Evolutionary conservation across 768 basidiomycete species (phyloP).

Genomic region (Tulasnella sp.): DNA sequence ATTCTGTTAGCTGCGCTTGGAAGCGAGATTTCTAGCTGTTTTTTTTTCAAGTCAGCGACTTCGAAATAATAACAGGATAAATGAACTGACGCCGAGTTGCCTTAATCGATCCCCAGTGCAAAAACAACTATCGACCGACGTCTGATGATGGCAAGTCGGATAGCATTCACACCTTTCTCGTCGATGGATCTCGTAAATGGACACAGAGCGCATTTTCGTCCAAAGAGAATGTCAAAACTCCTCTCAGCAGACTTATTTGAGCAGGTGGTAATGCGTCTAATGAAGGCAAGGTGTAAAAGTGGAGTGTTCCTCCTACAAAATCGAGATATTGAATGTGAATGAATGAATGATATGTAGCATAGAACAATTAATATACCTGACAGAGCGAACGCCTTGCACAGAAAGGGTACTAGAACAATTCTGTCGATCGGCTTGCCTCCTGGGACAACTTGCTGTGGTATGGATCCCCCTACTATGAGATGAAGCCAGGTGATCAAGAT

Average conservation of each 20-base stretch:
- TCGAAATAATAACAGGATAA: too few relatives aligned
- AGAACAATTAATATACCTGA: constrained; percentile 42
- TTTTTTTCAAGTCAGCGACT: too few relatives aligned
- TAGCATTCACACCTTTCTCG: constrained; percentile 34
- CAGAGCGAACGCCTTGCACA: constrained; percentile 59
- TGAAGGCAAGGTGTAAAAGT: constrained; percentile 69
- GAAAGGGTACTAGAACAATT: constrained; percentile 63
- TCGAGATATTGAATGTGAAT: too few relatives aligned
- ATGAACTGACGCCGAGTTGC: too few relatives aligned
- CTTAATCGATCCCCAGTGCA: constrained; percentile 49
- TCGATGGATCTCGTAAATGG: constrained; percentile 23
- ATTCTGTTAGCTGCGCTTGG: too few relatives aligned
- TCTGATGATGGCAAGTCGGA: constrained; percentile 66
- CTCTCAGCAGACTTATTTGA: constrained; percentile 61
- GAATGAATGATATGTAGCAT: not conserved
- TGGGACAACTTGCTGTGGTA: constrained; percentile 61
- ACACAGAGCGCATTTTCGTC: constrained; percentile 40
- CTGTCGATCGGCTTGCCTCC: constrained; percentile 62
- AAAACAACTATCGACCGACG: constrained; percentile 49
- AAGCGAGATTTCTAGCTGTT: too few relatives aligned
- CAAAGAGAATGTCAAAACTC: constrained; percentile 67
- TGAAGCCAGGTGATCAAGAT: constrained; percentile 28
- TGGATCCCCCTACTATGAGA: too few relatives aligned
- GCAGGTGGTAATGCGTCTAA: constrained; percentile 54
- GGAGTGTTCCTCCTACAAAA: constrained; percentile 36